phyloP scores from a whole-genome alignment of 352 stramenopile genomes.

The Phytophthora meadii region DNA sequence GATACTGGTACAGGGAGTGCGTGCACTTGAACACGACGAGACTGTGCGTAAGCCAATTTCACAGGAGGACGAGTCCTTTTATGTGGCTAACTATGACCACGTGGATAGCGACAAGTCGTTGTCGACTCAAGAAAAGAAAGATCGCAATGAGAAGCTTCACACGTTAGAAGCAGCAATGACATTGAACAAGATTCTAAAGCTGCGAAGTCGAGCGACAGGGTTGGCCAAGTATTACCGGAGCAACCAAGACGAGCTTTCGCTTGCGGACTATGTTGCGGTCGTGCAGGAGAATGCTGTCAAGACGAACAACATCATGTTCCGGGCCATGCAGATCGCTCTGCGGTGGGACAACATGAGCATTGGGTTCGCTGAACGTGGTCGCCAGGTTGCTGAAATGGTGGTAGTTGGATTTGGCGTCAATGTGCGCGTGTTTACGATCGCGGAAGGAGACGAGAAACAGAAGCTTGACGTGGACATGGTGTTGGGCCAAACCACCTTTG shows the following conservation, averaged over 20 bases:
- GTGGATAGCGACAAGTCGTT: slow-evolving; percentile 51
- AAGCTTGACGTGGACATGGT: slow-evolving; percentile 60
- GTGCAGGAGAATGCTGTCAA: slow-evolving; percentile 50
- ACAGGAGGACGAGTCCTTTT: slow-evolving; percentile 59
- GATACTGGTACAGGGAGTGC: slow-evolving; percentile 57
- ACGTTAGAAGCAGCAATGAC: slow-evolving; percentile 53
- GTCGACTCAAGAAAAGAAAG: slow-evolving; percentile 52
- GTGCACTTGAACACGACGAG: slow-evolving; percentile 52
- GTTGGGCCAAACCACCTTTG: slow-evolving; percentile 58
- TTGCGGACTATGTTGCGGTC: slow-evolving; percentile 47
- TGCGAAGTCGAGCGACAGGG: slow-evolving; percentile 47
- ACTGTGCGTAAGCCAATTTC: slow-evolving; percentile 44
- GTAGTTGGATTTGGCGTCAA: slow-evolving; percentile 61
- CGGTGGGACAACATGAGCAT: slow-evolving; percentile 65
- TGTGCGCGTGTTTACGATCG: slow-evolving; percentile 46
- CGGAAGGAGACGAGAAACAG: slow-evolving; percentile 50
- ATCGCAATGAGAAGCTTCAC: slow-evolving; percentile 42
- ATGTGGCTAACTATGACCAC: slow-evolving; percentile 57
- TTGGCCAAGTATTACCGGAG: slow-evolving; percentile 53
- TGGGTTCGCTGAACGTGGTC: slow-evolving; percentile 48
- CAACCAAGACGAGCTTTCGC: slow-evolving; percentile 48
- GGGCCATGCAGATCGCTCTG: slow-evolving; percentile 56
- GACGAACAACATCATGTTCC: slow-evolving; percentile 62
- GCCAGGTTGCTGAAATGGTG: slow-evolving; percentile 58
- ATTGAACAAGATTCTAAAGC: slow-evolving; percentile 55